A percentile compares a stretch with the other conserved stretches of the same genome.
These are phyloP conservation scores for Pythium insidiosum DNA, from an alignment of 352 stramenopile genomes.

Conservation along the genomic window DNA sequence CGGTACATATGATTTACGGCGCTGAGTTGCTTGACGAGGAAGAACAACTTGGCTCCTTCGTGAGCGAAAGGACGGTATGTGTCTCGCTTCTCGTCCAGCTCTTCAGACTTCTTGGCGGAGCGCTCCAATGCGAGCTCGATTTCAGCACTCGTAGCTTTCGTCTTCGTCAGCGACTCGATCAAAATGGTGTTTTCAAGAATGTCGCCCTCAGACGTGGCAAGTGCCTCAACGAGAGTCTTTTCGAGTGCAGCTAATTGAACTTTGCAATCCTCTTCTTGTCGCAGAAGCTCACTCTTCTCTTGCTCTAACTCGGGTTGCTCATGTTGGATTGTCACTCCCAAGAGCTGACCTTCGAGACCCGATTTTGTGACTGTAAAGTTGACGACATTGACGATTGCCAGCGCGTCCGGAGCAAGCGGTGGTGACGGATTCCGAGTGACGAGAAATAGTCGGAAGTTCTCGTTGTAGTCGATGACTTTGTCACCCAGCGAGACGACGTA, in stretches of 20 bases:
- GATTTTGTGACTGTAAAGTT: slow-evolving; percentile 95
- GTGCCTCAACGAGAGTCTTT: slow-evolving; percentile 89
- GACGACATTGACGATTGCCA: slow-evolving; percentile 88
- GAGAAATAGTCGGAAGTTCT: slow-evolving; percentile 91
- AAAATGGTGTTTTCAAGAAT: slow-evolving; percentile 93
- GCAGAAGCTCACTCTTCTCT: slow-evolving; percentile 88
- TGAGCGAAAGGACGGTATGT: slow-evolving; percentile 86
- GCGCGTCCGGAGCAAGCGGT: slow-evolving; percentile 80
- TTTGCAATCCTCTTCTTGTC: slow-evolving; percentile 93
- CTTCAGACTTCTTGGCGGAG: slow-evolving; percentile 84
- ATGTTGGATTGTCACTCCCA: slow-evolving; percentile 91
- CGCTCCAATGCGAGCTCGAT: slow-evolving; percentile 86
- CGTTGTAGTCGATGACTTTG: slow-evolving; percentile 93
- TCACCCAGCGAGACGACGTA: slow-evolving; percentile 89
- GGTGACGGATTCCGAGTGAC: slow-evolving; percentile 89
- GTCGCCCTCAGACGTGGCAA: slow-evolving; percentile 93
- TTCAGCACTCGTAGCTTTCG: slow-evolving; percentile 89
- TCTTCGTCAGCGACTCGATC: slow-evolving; percentile 92
- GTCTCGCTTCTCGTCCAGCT: slow-evolving; percentile 91
- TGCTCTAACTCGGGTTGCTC: slow-evolving; percentile 92
- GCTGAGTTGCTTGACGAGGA: slow-evolving; percentile 88
- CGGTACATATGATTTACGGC: slow-evolving; percentile 94
- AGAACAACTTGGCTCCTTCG: slow-evolving; percentile 89
- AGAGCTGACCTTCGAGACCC: slow-evolving; percentile 89
- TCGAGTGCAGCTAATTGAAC: slow-evolving; percentile 90